These are phyloP conservation scores for Thecaphora thlaspeos DNA, from an alignment of 1,284 basidiomycete genomes.

Conservation along the genomic window DNA sequence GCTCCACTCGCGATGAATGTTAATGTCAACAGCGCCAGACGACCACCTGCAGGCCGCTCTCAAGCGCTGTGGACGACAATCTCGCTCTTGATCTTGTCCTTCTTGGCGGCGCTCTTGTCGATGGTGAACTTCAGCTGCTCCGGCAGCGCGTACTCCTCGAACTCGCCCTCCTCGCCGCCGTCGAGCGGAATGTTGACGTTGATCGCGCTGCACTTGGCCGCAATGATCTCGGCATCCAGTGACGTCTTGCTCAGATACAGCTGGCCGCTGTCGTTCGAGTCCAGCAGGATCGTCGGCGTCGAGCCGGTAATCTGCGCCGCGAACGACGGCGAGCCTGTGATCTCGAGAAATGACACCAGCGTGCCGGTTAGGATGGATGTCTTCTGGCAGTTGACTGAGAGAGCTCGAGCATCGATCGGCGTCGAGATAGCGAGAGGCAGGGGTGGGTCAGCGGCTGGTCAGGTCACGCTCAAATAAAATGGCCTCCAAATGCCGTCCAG, in stretches of 20 bases:
- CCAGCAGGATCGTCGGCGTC: slow-evolving; percentile 88
- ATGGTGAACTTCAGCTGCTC: slow-evolving; percentile 92
- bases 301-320: slow-evolving; percentile 85
- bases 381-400: slow-evolving; percentile 67
- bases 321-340: slow-evolving; percentile 91
- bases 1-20: too few relatives aligned
- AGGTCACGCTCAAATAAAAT: too few relatives aligned
- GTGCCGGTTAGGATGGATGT: slow-evolving; percentile 86
- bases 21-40: too few relatives aligned
- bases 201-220: slow-evolving; percentile 90
- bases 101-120: slow-evolving; percentile 68
- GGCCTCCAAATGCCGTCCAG: too few relatives aligned
- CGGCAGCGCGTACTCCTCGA: slow-evolving; percentile 84
- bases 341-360: slow-evolving; percentile 80
- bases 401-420: too few relatives aligned
- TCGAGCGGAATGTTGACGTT: slow-evolving; percentile 87
- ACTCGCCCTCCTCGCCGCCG: slow-evolving; percentile 86
- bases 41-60: not conserved
- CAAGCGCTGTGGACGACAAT: slow-evolving; percentile 51
- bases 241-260: slow-evolving; percentile 86
- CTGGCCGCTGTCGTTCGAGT: slow-evolving; percentile 91
- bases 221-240: slow-evolving; percentile 81
- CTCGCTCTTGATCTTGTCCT: slow-evolving; percentile 58
- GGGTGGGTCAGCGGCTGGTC: too few relatives aligned
- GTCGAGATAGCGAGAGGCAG: too few relatives aligned